Base-by-base conservation (phyloP, 257 asterid species). In the Apocynum venetum region DNA sequence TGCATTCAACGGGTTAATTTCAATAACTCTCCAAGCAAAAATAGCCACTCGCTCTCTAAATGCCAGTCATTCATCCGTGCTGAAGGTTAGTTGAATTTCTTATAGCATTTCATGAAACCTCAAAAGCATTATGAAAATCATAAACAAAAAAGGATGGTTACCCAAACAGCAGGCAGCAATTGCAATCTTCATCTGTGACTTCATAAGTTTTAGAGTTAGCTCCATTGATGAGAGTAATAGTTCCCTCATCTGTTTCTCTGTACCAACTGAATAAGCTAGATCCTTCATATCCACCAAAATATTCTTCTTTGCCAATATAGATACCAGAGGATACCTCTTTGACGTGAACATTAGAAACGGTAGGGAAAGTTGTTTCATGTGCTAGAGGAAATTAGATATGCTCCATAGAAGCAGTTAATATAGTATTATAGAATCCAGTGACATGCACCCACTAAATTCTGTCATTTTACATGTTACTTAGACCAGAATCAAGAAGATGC, bases 221-320 rank as follows among this genome's bases (percentile, higher is more conserved):
- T 82, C 97, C 98, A 68, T 80, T 76, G 74, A 93, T 89, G 59
- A 85, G 91, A 86, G 83, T 84, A 19, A 63, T 80, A 11, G 84
- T 81, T 82, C 93, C 97, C 41, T 89, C 96, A 52, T 85, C 91
- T 47, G 89, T 88, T 88, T 87, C 86, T 86, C 97, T 89, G 75
- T 91, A 89, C 99, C 99, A 96, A 89, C 97, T 90, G 85, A 85
- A 90, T 79, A 89, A 85, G 91, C 98, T 91, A 51, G 85, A 85
- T 87, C 98, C 99, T 89, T 93, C 97, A 44, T 88, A 76, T 71
- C 99, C 98, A 74, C 99, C 99, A 82, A 88, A 93, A 83, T 96
- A 96, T 72, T 87, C 89, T 76, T 97, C 99, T 84, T 88, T 97
- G 59, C 98, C 99, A 77, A 78, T 53, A 78, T 89, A 93, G 68